Conservation (phyloP, 179 eudicot genomes). For the Beta lomatogona region DNA sequence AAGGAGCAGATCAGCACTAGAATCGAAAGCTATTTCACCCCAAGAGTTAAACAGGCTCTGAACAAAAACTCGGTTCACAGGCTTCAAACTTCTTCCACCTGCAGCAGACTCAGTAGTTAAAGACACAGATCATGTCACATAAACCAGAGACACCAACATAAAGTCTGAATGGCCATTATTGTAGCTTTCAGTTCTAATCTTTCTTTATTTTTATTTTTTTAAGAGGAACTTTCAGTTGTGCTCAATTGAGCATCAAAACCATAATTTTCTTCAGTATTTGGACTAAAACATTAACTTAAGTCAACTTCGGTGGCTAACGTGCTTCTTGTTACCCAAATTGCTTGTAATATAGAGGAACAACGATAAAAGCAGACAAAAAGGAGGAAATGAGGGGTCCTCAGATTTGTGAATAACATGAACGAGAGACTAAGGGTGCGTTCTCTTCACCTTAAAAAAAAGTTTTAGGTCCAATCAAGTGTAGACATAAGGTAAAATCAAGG, state of each 20-base stretch:
- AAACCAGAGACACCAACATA: not conserved
- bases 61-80: constrained; percentile 9
- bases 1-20: constrained; percentile 2
- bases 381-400: no score
- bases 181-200: not conserved
- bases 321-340: not conserved
- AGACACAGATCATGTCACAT: not conserved
- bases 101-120: constrained; percentile 18
- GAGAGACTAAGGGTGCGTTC: no score
- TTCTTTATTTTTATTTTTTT: no score
- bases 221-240: not conserved
- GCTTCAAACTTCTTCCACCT: constrained; percentile 42
- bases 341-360: not conserved
- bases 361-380: not conserved
- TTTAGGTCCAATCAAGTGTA: no score
- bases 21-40: not conserved
- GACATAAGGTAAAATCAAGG: no score
- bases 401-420: no score
- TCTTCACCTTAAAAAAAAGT: no score
- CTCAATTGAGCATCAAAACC: not conserved
- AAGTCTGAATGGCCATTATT: not conserved
- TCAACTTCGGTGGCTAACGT: not conserved
- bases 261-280: not conserved
- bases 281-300: not conserved
- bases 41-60: not conserved